Percentiles rank a stretch among this genome's conserved stretches.
phyloP scores from a whole-genome alignment of 1,284 basidiomycete genomes.

The Malassezia arunalokei region DNA sequence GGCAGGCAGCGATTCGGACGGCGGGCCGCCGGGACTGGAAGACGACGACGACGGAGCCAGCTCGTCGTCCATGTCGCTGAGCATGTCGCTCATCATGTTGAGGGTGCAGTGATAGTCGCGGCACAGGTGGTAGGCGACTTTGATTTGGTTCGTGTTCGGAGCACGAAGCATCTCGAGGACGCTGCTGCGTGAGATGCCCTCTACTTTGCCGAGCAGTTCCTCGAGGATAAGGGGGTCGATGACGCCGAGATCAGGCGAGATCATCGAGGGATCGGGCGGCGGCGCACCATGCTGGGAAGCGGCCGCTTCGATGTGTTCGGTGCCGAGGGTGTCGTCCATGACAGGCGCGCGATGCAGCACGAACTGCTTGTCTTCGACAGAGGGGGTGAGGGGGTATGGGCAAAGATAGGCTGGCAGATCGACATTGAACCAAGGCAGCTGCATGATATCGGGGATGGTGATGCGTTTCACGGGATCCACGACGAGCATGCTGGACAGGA shows the following conservation, averaged over 20 bases:
- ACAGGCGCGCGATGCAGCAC: conserved; percentile 44
- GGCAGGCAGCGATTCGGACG: neutral
- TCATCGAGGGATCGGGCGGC: conserved; percentile 3
- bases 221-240: conserved; percentile 82
- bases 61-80: conserved; percentile 11
- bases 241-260: conserved; percentile 55
- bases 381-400: conserved; percentile 67
- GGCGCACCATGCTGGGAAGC: neutral
- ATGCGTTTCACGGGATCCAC: conserved; percentile 46
- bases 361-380: conserved; percentile 50
- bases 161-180: conserved; percentile 70
- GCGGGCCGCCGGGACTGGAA: conserved; percentile 37
- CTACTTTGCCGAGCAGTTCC: conserved; percentile 63
- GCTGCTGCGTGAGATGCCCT: conserved; percentile 65
- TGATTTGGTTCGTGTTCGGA: conserved; percentile 84
- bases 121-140: conserved; percentile 88
- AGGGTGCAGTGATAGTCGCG: conserved; percentile 75
- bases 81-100: conserved; percentile 51
- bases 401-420: conserved; percentile 47
- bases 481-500: conserved; percentile 43
- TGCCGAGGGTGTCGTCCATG: conserved; percentile 14
- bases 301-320: neutral
- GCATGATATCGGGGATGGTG: conserved; percentile 40
- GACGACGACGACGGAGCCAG: conserved; percentile 19
- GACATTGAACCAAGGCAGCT: conserved; percentile 43